A percentile compares a stretch with the other conserved stretches of the same genome.
Evolutionary conservation across 2,329 filamentous ascomycete genomes (phyloP).

Genomic region (Fusarium sp.): DNA sequence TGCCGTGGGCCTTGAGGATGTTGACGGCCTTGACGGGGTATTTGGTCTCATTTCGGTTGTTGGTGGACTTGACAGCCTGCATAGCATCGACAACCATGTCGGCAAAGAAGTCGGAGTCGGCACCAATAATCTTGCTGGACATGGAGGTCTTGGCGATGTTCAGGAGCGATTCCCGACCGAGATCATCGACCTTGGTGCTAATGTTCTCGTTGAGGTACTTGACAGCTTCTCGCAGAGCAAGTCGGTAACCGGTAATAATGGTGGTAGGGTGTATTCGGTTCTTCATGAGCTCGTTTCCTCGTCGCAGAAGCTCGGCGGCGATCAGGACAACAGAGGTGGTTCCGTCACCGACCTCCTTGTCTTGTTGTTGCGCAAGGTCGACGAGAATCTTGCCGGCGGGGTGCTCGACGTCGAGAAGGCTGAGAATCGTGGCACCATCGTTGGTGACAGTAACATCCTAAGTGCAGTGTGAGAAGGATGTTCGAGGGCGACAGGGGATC

Average conservation of each 20-base stretch:
- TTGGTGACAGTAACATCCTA: constrained; percentile 98
- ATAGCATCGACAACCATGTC: constrained; percentile 97
- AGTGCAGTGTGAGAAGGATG: constrained; percentile 35
- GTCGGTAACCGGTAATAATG: constrained; percentile 97
- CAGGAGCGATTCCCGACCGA: constrained; percentile 88
- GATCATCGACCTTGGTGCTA: constrained; percentile 90
- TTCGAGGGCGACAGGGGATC: constrained; percentile 25
- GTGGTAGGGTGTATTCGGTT: constrained; percentile 99
- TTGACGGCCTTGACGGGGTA: constrained; percentile 99
- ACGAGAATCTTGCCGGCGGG: constrained; percentile 98
- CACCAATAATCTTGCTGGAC: constrained; percentile 98
- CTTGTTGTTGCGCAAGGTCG: constrained; percentile 96
- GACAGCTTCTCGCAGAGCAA: constrained; percentile 93
- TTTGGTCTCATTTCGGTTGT: constrained; percentile 88
- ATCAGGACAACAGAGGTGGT: constrained; percentile 98
- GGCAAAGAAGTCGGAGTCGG: constrained; percentile 95
- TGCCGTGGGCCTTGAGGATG: constrained; percentile 97
- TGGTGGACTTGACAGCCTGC: constrained; percentile 90
- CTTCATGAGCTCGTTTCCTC: constrained; percentile 98
- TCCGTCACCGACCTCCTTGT: constrained; percentile 98
- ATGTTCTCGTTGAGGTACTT: constrained; percentile 99
- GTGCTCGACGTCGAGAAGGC: constrained; percentile 94
- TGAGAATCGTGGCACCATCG: constrained; percentile 96
- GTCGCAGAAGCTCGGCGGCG: constrained; percentile 89
- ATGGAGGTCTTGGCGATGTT: constrained; percentile 99